phyloP scores from a whole-genome alignment of 2,329 filamentous ascomycete genomes.

The Fusarium mundagurra region DNA sequence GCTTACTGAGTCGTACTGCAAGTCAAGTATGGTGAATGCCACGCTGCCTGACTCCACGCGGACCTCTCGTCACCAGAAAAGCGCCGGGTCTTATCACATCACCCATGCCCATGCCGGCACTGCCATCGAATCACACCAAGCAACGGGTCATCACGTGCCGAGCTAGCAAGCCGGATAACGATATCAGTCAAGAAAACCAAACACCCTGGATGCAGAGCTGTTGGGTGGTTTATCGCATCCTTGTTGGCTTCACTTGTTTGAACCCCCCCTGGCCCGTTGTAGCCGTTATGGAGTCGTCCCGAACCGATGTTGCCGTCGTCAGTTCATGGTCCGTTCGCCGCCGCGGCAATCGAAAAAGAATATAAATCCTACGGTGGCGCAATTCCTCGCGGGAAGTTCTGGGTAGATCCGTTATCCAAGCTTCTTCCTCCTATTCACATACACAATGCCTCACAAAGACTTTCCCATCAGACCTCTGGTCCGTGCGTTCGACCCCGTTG shows the following conservation, averaged over 20 bases:
- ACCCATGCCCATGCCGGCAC: not conserved
- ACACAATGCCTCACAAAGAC: conserved; percentile 17
- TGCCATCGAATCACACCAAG: conserved; percentile 1
- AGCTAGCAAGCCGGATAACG: not conserved
- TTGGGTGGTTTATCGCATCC: not conserved
- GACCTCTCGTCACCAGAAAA: not conserved
- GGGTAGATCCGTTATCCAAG: not conserved
- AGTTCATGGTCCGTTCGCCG: conserved; percentile 25
- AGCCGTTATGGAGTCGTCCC: conserved; percentile 21
- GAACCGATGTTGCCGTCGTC: conserved; percentile 6
- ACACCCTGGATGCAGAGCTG: not conserved
- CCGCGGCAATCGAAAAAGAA: conserved; percentile 9
- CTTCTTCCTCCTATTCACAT: not conserved
- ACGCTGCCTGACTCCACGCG: not conserved
- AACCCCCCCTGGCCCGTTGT: conserved; percentile 11
- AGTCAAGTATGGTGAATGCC: not conserved
- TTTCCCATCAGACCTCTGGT: conserved; percentile 7
- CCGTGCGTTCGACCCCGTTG: conserved; percentile 7
- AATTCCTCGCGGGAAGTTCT: not conserved
- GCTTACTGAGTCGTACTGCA: not conserved
- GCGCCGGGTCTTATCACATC: not conserved
- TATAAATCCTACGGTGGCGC: not conserved
- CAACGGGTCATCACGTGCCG: not conserved
- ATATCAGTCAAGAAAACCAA: not conserved
- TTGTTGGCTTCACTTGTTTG: not conserved